These are phyloP conservation scores for Epichloe elymi DNA, from an alignment of 2,329 filamentous ascomycete genomes.

Conservation along the genomic window DNA sequence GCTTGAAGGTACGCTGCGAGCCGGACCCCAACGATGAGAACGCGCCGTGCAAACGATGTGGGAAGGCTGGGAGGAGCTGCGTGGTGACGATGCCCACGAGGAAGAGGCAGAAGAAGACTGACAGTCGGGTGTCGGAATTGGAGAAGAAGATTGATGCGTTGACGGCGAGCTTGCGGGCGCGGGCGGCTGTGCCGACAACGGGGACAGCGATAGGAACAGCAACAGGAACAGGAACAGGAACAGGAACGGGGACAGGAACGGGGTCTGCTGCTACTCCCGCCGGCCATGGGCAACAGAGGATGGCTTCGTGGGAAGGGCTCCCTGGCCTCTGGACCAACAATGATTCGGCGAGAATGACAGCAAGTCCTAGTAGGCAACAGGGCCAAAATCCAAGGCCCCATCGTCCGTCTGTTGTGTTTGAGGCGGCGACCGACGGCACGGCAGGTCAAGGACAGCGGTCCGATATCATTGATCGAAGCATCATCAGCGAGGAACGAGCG, in stretches of 20 bases:
- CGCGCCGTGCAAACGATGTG: constrained; percentile 60
- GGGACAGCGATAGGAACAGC: neutral
- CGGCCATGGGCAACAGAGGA: neutral
- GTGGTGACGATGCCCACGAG: constrained; percentile 60
- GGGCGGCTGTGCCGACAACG: constrained; percentile 10
- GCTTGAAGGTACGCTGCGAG: constrained; percentile 75
- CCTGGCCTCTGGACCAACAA: neutral
- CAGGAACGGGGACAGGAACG: no score
- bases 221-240: no score
- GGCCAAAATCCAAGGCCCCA: neutral
- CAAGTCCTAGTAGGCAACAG: neutral
- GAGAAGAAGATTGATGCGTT: constrained; percentile 87
- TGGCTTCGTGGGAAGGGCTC: neutral
- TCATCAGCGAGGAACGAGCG: constrained; percentile 43
- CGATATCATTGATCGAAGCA: constrained; percentile 45
- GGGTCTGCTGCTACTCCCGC: no score
- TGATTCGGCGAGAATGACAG: neutral
- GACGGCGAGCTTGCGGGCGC: constrained; percentile 62
- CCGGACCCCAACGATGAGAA: constrained; percentile 50
- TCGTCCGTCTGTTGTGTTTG: neutral
- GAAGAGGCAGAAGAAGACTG: constrained; percentile 85
- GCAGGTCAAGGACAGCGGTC: constrained; percentile 7
- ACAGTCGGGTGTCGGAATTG: constrained; percentile 76
- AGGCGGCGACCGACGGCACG: neutral
- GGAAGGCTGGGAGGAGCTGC: constrained; percentile 66